A percentile compares a stretch with the other conserved stretches of the same genome.
phyloP scores from a whole-genome alignment of 1,139 yeast species.

The Geotrichum bryndzae region DNA sequence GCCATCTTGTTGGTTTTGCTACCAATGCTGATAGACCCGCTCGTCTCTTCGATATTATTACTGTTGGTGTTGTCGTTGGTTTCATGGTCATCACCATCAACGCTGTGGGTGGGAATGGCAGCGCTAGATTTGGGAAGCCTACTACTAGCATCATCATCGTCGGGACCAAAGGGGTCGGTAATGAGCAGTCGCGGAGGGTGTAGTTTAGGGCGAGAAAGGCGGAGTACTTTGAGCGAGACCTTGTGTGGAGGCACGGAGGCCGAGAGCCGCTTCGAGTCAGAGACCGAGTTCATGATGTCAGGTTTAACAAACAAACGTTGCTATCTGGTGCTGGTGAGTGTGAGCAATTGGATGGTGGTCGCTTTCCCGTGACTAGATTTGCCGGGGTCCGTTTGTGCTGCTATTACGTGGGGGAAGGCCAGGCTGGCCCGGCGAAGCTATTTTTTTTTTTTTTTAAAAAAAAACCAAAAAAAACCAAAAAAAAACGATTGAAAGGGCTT shows the following conservation, averaged over 20 bases:
- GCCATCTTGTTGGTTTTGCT: not conserved
- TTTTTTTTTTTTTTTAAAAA: no score
- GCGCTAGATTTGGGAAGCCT: not conserved
- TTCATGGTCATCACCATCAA: not conserved
- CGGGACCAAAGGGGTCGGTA: not conserved
- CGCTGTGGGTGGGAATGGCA: conserved; percentile 9
- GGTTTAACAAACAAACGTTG: no score
- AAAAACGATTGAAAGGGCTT: no score
- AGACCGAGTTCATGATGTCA: not conserved
- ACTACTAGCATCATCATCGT: not conserved
- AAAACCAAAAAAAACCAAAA: no score
- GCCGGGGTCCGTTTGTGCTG: no score
- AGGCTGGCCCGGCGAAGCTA: no score
- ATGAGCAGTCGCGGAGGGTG: conserved; percentile 9
- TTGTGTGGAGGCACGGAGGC: not conserved
- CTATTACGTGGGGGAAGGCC: no score
- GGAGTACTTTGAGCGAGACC: conserved; percentile 12
- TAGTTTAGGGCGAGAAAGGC: conserved; percentile 12
- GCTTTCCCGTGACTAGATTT: no score
- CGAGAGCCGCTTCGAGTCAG: conserved; percentile 3
- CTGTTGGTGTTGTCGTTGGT: not conserved
- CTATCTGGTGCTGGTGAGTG: no score
- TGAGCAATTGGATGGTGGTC: no score
- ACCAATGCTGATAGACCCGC: not conserved
- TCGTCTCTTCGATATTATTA: not conserved